Evolutionary conservation across 352 stramenopile genomes (phyloP).

Genomic region (Globisporangium acanthophoron): DNA sequence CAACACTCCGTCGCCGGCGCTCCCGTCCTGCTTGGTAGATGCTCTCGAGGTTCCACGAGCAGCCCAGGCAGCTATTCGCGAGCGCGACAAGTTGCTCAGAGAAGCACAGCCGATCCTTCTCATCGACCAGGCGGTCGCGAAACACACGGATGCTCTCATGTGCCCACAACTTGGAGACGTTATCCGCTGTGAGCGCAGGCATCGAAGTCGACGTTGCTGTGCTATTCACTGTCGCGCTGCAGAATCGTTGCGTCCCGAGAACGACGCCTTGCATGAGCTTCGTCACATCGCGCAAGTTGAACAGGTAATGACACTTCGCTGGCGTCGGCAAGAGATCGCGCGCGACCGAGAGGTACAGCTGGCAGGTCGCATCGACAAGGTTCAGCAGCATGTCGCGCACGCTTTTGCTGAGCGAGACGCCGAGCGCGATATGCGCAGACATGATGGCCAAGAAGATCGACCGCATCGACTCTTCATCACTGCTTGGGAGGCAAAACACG

Average conservation of each 20-base stretch:
- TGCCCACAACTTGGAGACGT: conserved; percentile 76
- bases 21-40: conserved; percentile 22
- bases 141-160: conserved; percentile 92
- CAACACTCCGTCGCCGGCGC: not conserved
- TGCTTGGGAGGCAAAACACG: conserved; percentile 67
- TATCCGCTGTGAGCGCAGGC: conserved; percentile 27
- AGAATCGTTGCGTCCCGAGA: conserved; percentile 26
- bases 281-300: conserved; percentile 76
- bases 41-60: conserved; percentile 51
- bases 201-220: not conserved
- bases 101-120: conserved; percentile 82
- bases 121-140: conserved; percentile 86
- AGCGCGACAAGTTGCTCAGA: conserved; percentile 73
- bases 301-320: conserved; percentile 80
- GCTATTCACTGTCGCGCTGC: not conserved
- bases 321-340: conserved; percentile 63
- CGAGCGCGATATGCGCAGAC: conserved; percentile 30
- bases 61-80: conserved; percentile 49
- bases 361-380: conserved; percentile 56
- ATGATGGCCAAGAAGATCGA: conserved; percentile 90
- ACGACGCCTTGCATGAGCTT: conserved; percentile 86
- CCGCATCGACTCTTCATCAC: conserved; percentile 72
- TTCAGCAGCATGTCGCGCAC: conserved; percentile 46
- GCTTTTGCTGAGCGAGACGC: conserved; percentile 28
- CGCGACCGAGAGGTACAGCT: conserved; percentile 53